Evolutionary conservation across 2,329 filamentous ascomycete genomes (phyloP).

Genomic region (Botrytis cinerea): DNA sequence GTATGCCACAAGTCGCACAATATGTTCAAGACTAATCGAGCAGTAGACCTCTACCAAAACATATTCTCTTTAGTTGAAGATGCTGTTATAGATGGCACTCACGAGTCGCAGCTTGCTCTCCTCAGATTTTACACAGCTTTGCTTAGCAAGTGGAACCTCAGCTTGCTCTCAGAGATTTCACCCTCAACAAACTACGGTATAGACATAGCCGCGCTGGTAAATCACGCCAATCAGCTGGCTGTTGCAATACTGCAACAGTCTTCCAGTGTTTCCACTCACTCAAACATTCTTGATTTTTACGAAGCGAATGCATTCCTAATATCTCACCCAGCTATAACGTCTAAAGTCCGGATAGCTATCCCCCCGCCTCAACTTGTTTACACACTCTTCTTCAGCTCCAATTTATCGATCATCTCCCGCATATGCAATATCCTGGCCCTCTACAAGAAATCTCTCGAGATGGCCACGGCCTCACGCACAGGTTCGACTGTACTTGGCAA

Average conservation of each 20-base stretch:
- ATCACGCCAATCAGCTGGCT: conserved; percentile 56
- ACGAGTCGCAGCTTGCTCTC: conserved; percentile 58
- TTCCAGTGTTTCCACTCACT: conserved; percentile 48
- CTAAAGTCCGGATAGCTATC: conserved; percentile 64
- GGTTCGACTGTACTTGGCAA: conserved; percentile 31
- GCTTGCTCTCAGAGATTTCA: conserved; percentile 47
- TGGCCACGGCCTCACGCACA: conserved; percentile 52
- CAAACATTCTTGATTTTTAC: conserved; percentile 70
- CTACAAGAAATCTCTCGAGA: conserved; percentile 76
- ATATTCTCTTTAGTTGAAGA: conserved; percentile 55
- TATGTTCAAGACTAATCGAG: neutral
- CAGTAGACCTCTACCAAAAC: conserved; percentile 52
- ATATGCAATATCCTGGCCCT: conserved; percentile 68
- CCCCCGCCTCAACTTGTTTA: conserved; percentile 71
- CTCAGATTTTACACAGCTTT: conserved; percentile 68
- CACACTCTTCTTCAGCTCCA: conserved; percentile 66
- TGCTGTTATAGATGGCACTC: conserved; percentile 51
- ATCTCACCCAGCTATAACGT: conserved; percentile 52
- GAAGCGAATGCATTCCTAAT: conserved; percentile 60
- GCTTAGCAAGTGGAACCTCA: conserved; percentile 59
- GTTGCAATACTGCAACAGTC: conserved; percentile 61
- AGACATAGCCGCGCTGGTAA: conserved; percentile 47
- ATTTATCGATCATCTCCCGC: conserved; percentile 64
- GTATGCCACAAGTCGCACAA: conserved; percentile 43
- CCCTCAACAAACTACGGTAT: conserved; percentile 20